A percentile compares a stretch with the other conserved stretches of the same genome.
Conservation (phyloP, 1,284 basidiomycete genomes). For the Ceratobasidium sp. region DNA sequence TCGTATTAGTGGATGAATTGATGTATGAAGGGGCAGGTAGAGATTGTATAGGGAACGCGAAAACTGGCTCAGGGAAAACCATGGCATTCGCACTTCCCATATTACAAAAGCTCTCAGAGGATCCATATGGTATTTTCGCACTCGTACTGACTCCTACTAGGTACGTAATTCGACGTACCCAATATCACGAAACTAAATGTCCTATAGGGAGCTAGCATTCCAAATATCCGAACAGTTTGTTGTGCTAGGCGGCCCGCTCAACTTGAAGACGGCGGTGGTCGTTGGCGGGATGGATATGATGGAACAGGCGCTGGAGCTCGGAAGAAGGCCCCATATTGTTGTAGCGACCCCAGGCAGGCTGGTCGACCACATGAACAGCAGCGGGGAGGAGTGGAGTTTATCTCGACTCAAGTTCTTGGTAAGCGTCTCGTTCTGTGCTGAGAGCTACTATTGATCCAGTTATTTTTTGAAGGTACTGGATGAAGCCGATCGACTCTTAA, state of each 20-base stretch:
- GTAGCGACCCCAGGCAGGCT: conserved; percentile 97
- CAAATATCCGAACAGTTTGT: conserved; percentile 97
- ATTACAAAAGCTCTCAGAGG: conserved; percentile 84
- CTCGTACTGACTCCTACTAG: conserved; percentile 94
- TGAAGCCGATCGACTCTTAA: conserved; percentile 94
- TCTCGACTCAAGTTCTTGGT: conserved; percentile 88
- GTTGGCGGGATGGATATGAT: conserved; percentile 99
- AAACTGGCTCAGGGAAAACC: conserved; percentile 98
- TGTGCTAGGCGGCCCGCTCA: conserved; percentile 85
- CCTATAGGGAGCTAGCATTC: conserved; percentile 88
- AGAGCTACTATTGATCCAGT: not conserved
- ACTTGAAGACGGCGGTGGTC: conserved; percentile 85
- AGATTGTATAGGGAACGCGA: conserved; percentile 97
- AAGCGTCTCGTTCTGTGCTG: conserved; percentile 50
- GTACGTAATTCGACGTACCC: conserved; percentile 56
- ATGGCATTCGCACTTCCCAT: conserved; percentile 97
- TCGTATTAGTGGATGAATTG: not conserved
- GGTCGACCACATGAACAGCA: conserved; percentile 87
- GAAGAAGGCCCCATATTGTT: conserved; percentile 88
- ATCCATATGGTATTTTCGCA: conserved; percentile 95
- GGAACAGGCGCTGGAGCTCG: conserved; percentile 88
- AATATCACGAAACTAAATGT: not conserved
- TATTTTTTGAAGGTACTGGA: conserved; percentile 69
- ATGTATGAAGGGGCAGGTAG: conserved; percentile 63
- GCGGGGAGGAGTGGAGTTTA: conserved; percentile 82